A percentile compares a stretch with the other conserved stretches of the same genome.
Evolutionary conservation across 2,329 filamentous ascomycete genomes (phyloP).

Genomic region (Exophiala lecanii-corni): DNA sequence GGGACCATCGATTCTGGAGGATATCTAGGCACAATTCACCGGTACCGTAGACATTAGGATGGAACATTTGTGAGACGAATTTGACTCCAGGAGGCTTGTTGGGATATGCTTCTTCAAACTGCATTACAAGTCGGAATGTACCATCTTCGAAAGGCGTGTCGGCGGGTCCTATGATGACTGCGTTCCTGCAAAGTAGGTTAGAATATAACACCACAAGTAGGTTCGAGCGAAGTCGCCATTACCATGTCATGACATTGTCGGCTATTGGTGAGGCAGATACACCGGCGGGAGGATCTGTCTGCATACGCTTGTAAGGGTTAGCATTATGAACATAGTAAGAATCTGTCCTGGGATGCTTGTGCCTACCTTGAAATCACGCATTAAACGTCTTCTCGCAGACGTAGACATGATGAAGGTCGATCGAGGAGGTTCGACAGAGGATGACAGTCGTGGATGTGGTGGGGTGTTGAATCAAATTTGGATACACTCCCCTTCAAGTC

Average conservation of each 20-base stretch:
- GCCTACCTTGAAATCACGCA: slow-evolving; percentile 97
- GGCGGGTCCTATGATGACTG: slow-evolving; percentile 93
- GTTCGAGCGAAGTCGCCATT: slow-evolving; percentile 32
- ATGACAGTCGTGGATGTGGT: no score
- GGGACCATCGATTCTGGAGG: slow-evolving; percentile 95
- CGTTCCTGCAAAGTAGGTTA: slow-evolving; percentile 63
- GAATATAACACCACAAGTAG: not conserved
- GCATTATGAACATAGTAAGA: slow-evolving; percentile 10
- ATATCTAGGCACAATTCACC: slow-evolving; percentile 96
- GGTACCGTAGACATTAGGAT: slow-evolving; percentile 96
- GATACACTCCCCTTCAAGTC: no score
- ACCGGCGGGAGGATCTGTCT: slow-evolving; percentile 94
- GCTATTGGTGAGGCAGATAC: slow-evolving; percentile 94
- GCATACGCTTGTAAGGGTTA: slow-evolving; percentile 71
- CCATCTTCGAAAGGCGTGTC: slow-evolving; percentile 98
- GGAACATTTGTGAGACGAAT: slow-evolving; percentile 99
- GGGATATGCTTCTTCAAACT: slow-evolving; percentile 97
- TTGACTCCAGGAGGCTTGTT: slow-evolving; percentile 98
- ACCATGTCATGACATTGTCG: slow-evolving; percentile 98
- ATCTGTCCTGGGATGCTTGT: not conserved
- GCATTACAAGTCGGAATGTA: slow-evolving; percentile 96
- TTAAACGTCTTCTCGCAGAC: slow-evolving; percentile 87
- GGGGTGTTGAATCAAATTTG: no score
- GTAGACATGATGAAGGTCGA: slow-evolving; percentile 84
- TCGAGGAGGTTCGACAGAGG: no score